These are phyloP conservation scores for Pythium plurisporium DNA, from an alignment of 352 stramenopile genomes.

Conservation along the genomic window DNA sequence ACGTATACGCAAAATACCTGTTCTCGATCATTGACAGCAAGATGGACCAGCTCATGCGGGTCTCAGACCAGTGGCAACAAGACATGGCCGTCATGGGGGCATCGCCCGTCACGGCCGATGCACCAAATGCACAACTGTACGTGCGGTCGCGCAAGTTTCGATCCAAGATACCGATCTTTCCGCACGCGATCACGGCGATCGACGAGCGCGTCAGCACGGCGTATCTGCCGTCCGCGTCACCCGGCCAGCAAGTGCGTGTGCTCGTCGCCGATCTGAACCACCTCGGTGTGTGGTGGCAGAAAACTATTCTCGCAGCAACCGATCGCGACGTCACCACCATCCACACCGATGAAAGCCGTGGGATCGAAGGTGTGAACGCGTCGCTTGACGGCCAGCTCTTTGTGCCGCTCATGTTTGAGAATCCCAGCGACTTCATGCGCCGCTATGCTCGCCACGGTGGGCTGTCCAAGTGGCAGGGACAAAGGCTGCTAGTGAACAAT, in stretches of 20 bases:
- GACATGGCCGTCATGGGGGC: conserved; percentile 30
- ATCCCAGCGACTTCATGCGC: conserved; percentile 31
- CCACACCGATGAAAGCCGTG: conserved; percentile 50
- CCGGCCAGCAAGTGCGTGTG: conserved; percentile 38
- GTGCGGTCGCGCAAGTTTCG: conserved; percentile 52
- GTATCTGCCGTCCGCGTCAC: conserved; percentile 36
- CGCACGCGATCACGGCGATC: conserved; percentile 36
- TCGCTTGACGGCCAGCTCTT: conserved; percentile 66
- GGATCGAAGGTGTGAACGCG: conserved; percentile 38
- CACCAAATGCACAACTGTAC: conserved; percentile 35
- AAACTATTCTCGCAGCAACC: conserved; percentile 41
- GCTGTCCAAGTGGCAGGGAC: conserved; percentile 48
- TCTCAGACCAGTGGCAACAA: conserved; percentile 62
- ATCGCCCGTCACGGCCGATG: conserved; percentile 18
- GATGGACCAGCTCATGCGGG: conserved; percentile 43
- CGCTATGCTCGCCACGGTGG: conserved; percentile 33
- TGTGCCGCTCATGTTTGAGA: conserved; percentile 39
- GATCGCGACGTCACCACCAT: conserved; percentile 54
- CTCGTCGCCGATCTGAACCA: conserved; percentile 49
- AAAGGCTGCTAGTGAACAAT: conserved; percentile 63
- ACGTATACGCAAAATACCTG: conserved; percentile 55
- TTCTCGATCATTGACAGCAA: conserved; percentile 46
- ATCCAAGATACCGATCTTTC: conserved; percentile 60
- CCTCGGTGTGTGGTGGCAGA: conserved; percentile 69
- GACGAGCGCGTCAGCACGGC: conserved; percentile 34